Evolutionary conservation across 805 yeast genomes (phyloP).

Genomic region (Candida qinlingensis): DNA sequence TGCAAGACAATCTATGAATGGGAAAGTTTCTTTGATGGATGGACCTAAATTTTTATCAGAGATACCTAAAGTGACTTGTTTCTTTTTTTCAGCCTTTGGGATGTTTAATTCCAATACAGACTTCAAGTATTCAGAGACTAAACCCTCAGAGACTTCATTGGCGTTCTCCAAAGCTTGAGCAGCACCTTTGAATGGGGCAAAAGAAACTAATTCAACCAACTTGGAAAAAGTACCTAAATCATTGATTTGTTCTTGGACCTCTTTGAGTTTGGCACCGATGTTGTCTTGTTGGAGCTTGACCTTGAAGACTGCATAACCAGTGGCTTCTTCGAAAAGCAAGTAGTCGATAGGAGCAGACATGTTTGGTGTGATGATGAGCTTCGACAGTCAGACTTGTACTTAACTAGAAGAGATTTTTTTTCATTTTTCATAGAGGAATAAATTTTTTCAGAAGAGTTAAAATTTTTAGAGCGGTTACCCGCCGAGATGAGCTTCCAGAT

Average conservation of each 20-base stretch:
- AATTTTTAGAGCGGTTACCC: constrained; percentile 9
- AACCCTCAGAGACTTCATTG: constrained; percentile 95
- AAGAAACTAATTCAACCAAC: constrained; percentile 86
- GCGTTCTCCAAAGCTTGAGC: constrained; percentile 99
- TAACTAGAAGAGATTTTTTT: background rate
- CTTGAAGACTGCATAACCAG: constrained; percentile 96
- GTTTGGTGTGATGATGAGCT: background rate
- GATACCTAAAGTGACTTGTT: constrained; percentile 73
- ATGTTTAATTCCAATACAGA: constrained; percentile 84
- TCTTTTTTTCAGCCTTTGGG: constrained; percentile 70
- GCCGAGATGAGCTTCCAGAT: constrained; percentile 5
- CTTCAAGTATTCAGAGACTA: constrained; percentile 88
- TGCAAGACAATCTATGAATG: constrained; percentile 83
- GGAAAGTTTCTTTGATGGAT: constrained; percentile 86
- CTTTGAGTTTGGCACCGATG: constrained; percentile 84
- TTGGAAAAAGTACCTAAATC: constrained; percentile 88
- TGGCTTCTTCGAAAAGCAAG: constrained; percentile 95
- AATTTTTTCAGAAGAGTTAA: constrained; percentile 2
- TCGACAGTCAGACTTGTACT: no score
- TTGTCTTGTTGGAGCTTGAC: constrained; percentile 92
- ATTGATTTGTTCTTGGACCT: constrained; percentile 85
- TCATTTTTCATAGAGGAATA: background rate
- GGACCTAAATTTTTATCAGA: constrained; percentile 96
- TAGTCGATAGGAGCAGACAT: constrained; percentile 76
- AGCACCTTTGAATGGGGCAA: constrained; percentile 98